Evolutionary conservation across 257 asterid genomes (phyloP).

Genomic region (Gynochthodes officinalis): DNA sequence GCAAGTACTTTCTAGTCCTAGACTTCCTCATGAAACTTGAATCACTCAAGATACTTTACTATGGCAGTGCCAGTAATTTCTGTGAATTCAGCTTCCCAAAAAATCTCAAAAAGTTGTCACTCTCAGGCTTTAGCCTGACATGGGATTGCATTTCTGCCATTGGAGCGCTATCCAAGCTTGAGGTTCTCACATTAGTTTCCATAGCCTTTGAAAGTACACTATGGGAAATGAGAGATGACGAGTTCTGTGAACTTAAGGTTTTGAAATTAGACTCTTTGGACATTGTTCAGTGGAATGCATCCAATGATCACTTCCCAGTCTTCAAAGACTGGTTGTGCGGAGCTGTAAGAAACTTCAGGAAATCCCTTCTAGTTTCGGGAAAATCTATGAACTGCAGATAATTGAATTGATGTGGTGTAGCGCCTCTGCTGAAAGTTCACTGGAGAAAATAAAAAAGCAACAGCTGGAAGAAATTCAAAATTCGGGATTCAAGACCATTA

Average conservation of each 20-base stretch:
- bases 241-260: not conserved
- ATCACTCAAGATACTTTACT: not conserved
- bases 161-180: not conserved
- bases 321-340: not conserved
- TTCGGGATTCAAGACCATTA: not conserved
- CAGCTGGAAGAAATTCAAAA: not conserved
- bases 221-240: slow-evolving; percentile 6
- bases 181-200: slow-evolving; percentile 16
- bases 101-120: slow-evolving; percentile 8
- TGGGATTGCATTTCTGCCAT: not conserved
- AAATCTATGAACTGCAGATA: not conserved
- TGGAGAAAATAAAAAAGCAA: not conserved
- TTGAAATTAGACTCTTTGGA: slow-evolving; percentile 2
- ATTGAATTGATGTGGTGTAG: slow-evolving; percentile 1
- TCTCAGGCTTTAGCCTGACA: slow-evolving; percentile 1
- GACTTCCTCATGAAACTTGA: slow-evolving; percentile 7
- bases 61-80: not conserved
- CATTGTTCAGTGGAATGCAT: not conserved
- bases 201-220: not conserved
- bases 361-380: not conserved
- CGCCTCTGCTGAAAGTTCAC: not conserved
- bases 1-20: not conserved
- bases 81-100: slow-evolving; percentile 14
- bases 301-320: not conserved
- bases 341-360: slow-evolving; percentile 1